Conservation (phyloP, 495 filamentous ascomycete species). For the Penicillium dipodomyicola region DNA sequence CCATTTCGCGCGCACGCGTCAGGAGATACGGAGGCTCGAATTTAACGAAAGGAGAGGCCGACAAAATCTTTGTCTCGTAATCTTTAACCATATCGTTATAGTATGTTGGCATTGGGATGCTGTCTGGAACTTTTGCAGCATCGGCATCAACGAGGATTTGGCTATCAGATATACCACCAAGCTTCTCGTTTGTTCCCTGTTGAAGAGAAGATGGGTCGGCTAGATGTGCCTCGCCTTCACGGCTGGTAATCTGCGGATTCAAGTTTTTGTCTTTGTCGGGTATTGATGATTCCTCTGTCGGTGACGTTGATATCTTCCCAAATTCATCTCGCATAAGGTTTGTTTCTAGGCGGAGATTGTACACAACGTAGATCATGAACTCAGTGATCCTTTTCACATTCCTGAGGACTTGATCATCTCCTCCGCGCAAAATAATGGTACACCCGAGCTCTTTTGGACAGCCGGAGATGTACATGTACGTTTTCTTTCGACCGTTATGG, state of each 20-base stretch:
- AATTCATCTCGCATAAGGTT: conserved; percentile 95
- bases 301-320: conserved; percentile 73
- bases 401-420: conserved; percentile 61
- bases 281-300: conserved; percentile 34
- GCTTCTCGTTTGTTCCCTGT: conserved; percentile 19
- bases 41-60: conserved; percentile 92
- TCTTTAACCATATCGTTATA: conserved; percentile 94
- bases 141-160: conserved; percentile 34
- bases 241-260: neutral
- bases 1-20: conserved; percentile 87
- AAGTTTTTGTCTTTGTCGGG: conserved; percentile 11
- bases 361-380: conserved; percentile 98
- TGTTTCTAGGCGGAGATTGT: conserved; percentile 95
- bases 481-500: conserved; percentile 77
- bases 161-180: conserved; percentile 18
- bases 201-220: conserved; percentile 12
- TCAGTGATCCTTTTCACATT: conserved; percentile 93
- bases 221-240: neutral
- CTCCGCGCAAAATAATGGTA: conserved; percentile 91
- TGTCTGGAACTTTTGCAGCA: conserved; percentile 66
- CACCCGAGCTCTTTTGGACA: conserved; percentile 92
- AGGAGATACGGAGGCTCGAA: conserved; percentile 92
- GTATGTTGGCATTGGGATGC: conserved; percentile 85
- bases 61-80: conserved; percentile 88
- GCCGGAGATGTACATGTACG: conserved; percentile 92